Evolutionary conservation across 768 basidiomycete species (phyloP).

Genomic region (Russula virescens): DNA sequence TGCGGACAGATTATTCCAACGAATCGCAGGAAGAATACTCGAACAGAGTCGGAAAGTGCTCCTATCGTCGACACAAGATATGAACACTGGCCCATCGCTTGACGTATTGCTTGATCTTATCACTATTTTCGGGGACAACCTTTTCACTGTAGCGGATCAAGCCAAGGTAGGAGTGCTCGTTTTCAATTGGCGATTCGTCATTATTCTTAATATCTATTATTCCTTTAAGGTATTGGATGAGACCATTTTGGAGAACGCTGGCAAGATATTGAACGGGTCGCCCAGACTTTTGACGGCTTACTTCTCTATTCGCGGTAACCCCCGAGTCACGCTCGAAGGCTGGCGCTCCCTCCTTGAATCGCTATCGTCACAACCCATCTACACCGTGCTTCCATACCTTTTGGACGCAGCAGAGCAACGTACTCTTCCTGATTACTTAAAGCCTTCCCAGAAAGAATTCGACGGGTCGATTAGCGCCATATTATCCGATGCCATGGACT

Average conservation of each 20-base stretch:
- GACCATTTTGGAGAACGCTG: conserved; percentile 36
- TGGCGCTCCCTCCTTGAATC: conserved; percentile 48
- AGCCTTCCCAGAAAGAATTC: conserved; percentile 40
- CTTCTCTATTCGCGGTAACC: conserved; percentile 38
- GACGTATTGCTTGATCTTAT: conserved; percentile 40
- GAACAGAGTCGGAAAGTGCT: conserved; percentile 31
- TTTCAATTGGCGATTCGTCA: background rate
- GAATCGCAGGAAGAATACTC: conserved; percentile 35
- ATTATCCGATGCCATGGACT: conserved; percentile 36
- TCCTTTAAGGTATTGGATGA: conserved; percentile 41
- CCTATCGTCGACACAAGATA: conserved; percentile 22
- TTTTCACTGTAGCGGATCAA: conserved; percentile 43
- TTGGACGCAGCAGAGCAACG: conserved; percentile 38
- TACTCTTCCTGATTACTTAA: conserved; percentile 42
- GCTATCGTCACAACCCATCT: conserved; percentile 34
- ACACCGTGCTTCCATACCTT: conserved; percentile 34
- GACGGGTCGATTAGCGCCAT: conserved; percentile 39
- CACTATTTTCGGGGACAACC: conserved; percentile 43
- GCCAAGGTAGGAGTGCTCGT: conserved; percentile 36
- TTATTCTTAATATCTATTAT: background rate
- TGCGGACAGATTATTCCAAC: conserved; percentile 30
- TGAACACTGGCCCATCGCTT: conserved; percentile 22
- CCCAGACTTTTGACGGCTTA: conserved; percentile 48
- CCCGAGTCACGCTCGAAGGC: conserved; percentile 31
- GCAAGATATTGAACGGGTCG: conserved; percentile 37